Base-by-base conservation (phyloP, 2,329 filamentous ascomycete species). In the Penicillium frequentans region DNA sequence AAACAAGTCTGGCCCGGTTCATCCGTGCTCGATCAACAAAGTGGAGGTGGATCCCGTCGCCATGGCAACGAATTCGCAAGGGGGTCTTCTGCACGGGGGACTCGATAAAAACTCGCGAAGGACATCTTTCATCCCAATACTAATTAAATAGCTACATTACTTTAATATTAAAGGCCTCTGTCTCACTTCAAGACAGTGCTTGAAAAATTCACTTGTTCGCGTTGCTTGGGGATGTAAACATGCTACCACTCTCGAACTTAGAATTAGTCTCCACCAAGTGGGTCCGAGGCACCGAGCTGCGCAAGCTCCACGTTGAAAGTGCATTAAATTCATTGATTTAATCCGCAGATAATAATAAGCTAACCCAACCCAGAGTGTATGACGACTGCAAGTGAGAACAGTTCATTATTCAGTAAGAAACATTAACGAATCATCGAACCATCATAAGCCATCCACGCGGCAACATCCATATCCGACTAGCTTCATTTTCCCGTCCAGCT, bases 1-100 rank as follows among this genome's bases (percentile, higher is more conserved):
- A 54, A 58, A 45, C 42, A 45, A 59, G 44, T 53, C 56, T 49
- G 52, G 55, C 37, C 61, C 55, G 55, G 52, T 57, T 47, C 50
- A 45, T 62, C 64, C 59, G 59, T 52, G 51, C 37, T 54, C 49
- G 53, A 59, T 65, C 63, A 66, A 66, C 64, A 66, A 63, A 53
- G 57, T 59, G 62, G 60, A 64, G 58, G 57, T 54, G 54, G 39
- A 45, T 5, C 23, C 16, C 26, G 64, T 66, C 64, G 58, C 57
- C 63, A 52, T 26, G 64, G 56, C 63, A 66, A 66, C 64, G 23
- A 3, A 26, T n/a, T 37, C 27, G 26, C 23, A 46, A 42, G 39
- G 39, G 23, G 19, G 3, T 23, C 35, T 19, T 19, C 33, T 39
- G 48, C 48, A 50, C 33, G 48, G 48, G 48, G 33, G 13, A 42